These are phyloP conservation scores for Colletotrichum lini DNA, from an alignment of 2,329 filamentous ascomycete species.

Conservation along the genomic window DNA sequence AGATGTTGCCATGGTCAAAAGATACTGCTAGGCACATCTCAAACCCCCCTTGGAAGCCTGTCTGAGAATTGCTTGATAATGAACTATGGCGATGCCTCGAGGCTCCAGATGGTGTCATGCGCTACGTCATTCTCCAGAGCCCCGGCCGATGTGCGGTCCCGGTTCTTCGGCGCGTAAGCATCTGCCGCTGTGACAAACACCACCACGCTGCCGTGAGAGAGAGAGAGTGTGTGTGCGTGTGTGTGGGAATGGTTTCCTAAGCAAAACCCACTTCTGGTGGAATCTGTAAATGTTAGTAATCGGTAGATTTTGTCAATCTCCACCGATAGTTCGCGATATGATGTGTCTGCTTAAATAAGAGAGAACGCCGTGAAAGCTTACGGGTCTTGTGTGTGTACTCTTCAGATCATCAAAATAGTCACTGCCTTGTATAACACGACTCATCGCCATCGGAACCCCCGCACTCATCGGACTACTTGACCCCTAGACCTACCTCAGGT, in stretches of 20 bases:
- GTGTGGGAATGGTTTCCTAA: constrained; percentile 5
- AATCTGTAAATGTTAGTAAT: constrained; percentile 11
- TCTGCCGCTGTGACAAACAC: constrained; percentile 1
- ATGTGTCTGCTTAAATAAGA: neutral
- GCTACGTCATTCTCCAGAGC: neutral
- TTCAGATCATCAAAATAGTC: neutral
- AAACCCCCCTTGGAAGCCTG: no score
- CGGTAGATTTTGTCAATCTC: neutral
- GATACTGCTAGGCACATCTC: no score
- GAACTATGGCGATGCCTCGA: no score
- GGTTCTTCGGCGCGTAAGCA: neutral
- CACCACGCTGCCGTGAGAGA: neutral
- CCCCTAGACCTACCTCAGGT: neutral
- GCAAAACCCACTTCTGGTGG: constrained; percentile 8
- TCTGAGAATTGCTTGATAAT: no score
- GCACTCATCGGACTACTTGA: neutral
- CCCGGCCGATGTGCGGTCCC: neutral
- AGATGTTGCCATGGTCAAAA: no score
- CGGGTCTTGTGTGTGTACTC: neutral
- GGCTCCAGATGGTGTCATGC: neutral
- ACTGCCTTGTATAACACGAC: no score
- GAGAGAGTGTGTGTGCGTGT: no score
- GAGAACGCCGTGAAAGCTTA: no score
- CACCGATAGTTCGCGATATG: neutral
- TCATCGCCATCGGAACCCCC: neutral